These are phyloP conservation scores for Polygonum maritimum DNA, from an alignment of 148 eudicot species.

Conservation along the genomic window DNA sequence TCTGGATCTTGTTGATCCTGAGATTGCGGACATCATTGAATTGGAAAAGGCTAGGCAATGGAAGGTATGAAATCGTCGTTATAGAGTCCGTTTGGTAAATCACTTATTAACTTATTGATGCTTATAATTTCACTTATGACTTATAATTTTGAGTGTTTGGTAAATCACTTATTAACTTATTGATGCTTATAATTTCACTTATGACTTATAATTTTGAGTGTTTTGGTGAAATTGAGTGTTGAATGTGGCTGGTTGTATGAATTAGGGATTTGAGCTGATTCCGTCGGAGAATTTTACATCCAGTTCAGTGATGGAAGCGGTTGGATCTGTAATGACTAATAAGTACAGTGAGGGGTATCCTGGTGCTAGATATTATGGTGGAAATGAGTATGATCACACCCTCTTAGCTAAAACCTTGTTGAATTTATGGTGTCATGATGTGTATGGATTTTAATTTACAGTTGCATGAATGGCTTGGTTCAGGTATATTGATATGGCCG, in stretches of 20 bases:
- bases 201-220: too few relatives aligned
- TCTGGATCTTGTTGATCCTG: slow-evolving; percentile 82
- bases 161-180: too few relatives aligned
- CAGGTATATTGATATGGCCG: slow-evolving; percentile 98
- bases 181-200: too few relatives aligned
- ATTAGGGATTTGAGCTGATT: slow-evolving; percentile 89
- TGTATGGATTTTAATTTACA: neutral
- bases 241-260: neutral
- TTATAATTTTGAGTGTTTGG: too few relatives aligned
- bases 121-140: too few relatives aligned
- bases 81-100: too few relatives aligned
- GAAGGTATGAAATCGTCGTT: slow-evolving; percentile 49
- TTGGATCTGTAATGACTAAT: slow-evolving; percentile 99
- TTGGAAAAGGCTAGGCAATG: slow-evolving; percentile 91
- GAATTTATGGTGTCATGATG: neutral
- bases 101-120: too few relatives aligned
- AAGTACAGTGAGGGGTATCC: slow-evolving; percentile 99
- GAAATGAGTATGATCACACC: slow-evolving; percentile 72
- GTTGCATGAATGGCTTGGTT: neutral
- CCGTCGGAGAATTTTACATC: slow-evolving; percentile 98
- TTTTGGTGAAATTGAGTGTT: neutral
- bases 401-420: neutral
- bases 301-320: slow-evolving; percentile 96
- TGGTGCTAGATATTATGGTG: slow-evolving; percentile 99
- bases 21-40: slow-evolving; percentile 90